Evolutionary conservation across 345 rosid species (phyloP), one percentile per base, ranked within the genome.

Genomic region (Psidium guajava): DNA sequence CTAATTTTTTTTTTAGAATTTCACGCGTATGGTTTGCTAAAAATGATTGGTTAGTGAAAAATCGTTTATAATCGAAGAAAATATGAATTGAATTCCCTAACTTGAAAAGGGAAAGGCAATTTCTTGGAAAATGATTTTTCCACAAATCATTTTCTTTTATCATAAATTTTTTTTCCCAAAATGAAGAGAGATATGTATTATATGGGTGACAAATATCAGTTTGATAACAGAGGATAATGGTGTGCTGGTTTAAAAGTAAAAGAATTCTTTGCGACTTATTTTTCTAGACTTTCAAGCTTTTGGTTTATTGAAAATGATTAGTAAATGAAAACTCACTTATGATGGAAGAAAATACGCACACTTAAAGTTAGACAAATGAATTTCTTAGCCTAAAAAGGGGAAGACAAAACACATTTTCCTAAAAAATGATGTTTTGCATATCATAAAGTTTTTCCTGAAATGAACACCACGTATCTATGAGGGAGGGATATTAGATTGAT

Each of bases 11-110:
- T 28, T 61, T 0, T 32, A 1, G 75, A 28, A 11, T 15, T 28
- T 28, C 3, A 0, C 2, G 3, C 0, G 22, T 64, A 28, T 64
- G 2, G 11, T 16, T 7, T 0, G 5, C 8, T 7, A 22, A 16
- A 64, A 64, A 64, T 15, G 44, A 64, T 2, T 0, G 0, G 0
- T 28, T 28, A 1, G 6, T 14, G 16, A 2, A 15, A 28, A 64
- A 64, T 8, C 12, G 0, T 64, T 32, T 8, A 32, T 6, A 22
- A 20, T 20, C 21, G 8, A 54, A 18, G 8, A 16, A 54, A 54
- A 54, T 6, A 54, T 6, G 56, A 7, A 54, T 6, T 58, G 14
- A 58, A 58, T n/a, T 58, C 8, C 14, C 36, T 0, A 59, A 0
- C 8, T 0, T 12, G 18, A 58, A n/a, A 58, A 13, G 9, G 1